Evolutionary conservation across 345 rosid genomes (phyloP).

Genomic region (Acer saccharum): DNA sequence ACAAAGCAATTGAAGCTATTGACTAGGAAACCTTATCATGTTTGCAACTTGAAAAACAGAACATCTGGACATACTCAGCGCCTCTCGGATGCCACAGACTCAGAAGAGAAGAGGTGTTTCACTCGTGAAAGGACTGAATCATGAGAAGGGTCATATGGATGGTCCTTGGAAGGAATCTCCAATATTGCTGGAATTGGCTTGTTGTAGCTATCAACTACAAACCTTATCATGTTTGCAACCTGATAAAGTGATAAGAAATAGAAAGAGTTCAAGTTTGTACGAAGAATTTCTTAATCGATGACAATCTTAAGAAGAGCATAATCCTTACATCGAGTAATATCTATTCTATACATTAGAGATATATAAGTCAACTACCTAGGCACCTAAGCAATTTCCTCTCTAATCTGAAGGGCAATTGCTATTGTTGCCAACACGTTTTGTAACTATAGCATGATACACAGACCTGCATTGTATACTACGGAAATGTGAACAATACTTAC

Average conservation of each 20-base stretch:
- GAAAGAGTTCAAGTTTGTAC: background rate
- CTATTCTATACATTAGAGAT: background rate
- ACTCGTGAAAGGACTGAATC: conserved; percentile 34
- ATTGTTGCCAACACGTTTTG: background rate
- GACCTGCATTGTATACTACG: background rate
- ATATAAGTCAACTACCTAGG: background rate
- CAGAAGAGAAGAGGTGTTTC: conserved; percentile 20
- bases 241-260: background rate
- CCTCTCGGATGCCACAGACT: conserved; percentile 24
- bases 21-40: conserved; percentile 13
- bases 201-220: conserved; percentile 27
- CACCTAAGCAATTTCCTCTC: background rate
- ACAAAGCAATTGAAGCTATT: conserved; percentile 2
- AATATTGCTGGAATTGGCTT: conserved; percentile 32
- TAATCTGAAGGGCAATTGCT: background rate
- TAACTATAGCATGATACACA: background rate
- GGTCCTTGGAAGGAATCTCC: conserved; percentile 34
- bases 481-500: conserved; percentile 49
- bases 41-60: conserved; percentile 13
- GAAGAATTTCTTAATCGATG: background rate
- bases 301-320: background rate
- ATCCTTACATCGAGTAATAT: background rate
- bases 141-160: conserved; percentile 28
- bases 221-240: conserved; percentile 36
- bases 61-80: conserved; percentile 4